Base-by-base conservation (phyloP, 2,329 filamentous ascomycete species). In the Fusarium miscanthi region DNA sequence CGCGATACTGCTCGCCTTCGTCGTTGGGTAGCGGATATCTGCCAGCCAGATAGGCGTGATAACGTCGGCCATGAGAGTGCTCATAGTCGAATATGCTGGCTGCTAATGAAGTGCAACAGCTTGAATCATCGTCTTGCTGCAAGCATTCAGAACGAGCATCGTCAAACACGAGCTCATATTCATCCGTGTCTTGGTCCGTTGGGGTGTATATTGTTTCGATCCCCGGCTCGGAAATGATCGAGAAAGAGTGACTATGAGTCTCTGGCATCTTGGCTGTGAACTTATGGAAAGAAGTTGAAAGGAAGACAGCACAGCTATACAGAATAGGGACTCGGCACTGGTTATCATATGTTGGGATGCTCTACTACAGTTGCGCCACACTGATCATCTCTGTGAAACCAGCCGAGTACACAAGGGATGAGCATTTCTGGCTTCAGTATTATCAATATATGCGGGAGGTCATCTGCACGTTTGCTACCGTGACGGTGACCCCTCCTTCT, bases 1-100 rank as follows among this genome's bases (percentile, higher is more conserved):
- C 84, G 14, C 85, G 81, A 27, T 81, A 79, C 69, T 86, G 84
- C 75, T 87, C 86, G 13, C 75, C 71, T 37, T 82, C 80, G 68
- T 87, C 84, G 61, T 87, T 86, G 6, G 85, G 84, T 23, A 86
- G 76, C 5, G 84, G 84, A 63, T 86, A 87, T n/a, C 81, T 78
- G 40, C 83, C 83, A 41, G 82, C 77, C 51, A 81, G 80, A 70
- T 82, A 86, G 37, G 80, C 79, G 73, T 86, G 85, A 63, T 86
- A 87, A n/a, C 77, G 76, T 53, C 81, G 78, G 7, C 80, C 80
- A 60, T 80, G 73, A 35, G 77, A 76, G 45, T 79, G 74, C 61
- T 83, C 81, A 63, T 81, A 76, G 40, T 77, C 77, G 68, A 79
- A 78, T 31, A 81, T 76, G 61, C 79, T 81, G 7, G 80, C 77